A percentile compares a stretch with the other conserved stretches of the same genome.
phyloP scores from a whole-genome alignment of 257 asterid species.

The Solanum arcanum region DNA sequence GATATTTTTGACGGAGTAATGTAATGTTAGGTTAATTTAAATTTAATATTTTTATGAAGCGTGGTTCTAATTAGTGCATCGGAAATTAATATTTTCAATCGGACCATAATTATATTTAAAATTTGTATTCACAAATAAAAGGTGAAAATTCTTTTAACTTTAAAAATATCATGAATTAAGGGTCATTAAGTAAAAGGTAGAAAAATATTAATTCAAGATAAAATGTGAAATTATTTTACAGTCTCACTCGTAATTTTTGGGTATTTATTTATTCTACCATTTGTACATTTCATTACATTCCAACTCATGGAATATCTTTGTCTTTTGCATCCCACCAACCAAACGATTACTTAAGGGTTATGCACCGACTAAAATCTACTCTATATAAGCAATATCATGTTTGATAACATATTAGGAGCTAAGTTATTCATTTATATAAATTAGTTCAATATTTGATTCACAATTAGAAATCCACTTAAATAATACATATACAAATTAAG shows the following conservation, averaged over 20 bases:
- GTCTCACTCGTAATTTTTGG: too few relatives aligned
- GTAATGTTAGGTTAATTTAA: background rate
- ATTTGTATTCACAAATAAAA: background rate
- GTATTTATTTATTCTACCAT: too few relatives aligned
- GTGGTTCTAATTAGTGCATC: too few relatives aligned
- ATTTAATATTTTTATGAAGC: background rate
- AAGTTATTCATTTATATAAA: background rate
- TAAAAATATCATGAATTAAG: background rate
- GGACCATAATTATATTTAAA: background rate
- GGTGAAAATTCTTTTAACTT: background rate
- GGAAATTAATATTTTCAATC: background rate
- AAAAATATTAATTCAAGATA: background rate
- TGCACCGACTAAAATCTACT: background rate
- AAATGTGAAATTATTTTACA: background rate
- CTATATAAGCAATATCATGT: too few relatives aligned
- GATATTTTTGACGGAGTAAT: background rate
- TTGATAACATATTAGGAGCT: too few relatives aligned
- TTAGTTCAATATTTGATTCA: too few relatives aligned
- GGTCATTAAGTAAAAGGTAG: background rate
- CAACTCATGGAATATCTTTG: background rate
- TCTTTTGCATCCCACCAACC: background rate
- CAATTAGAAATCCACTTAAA: too few relatives aligned
- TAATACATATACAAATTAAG: too few relatives aligned
- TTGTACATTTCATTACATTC: background rate
- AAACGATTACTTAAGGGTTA: background rate